Conservation (phyloP, 345 rosid species). For the Populus nigra region DNA sequence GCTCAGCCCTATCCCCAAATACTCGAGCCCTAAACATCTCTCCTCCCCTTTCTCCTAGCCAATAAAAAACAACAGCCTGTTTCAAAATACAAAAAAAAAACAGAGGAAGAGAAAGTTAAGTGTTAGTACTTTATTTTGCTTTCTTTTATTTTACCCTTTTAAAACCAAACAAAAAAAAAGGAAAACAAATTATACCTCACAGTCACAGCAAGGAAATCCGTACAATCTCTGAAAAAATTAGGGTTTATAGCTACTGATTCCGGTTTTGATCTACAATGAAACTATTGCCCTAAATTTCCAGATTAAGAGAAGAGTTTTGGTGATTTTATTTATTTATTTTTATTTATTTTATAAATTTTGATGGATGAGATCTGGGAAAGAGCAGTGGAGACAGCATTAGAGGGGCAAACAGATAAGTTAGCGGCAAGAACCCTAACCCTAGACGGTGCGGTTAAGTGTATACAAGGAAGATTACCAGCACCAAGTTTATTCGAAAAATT, state of each 20-base stretch:
- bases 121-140: not conserved
- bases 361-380: slow-evolving; percentile 89
- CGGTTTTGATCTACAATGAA: not conserved
- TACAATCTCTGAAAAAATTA: slow-evolving; percentile 13
- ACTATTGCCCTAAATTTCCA: not conserved
- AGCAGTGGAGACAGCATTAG: slow-evolving; percentile 68
- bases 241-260: slow-evolving; percentile 19
- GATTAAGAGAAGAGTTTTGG: not conserved
- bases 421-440: slow-evolving; percentile 50
- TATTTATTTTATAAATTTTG: not conserved
- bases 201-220: not conserved
- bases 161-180: not conserved
- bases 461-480: slow-evolving; percentile 56
- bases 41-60: not conserved
- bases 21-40: not conserved
- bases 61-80: slow-evolving; percentile 16
- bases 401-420: slow-evolving; percentile 47
- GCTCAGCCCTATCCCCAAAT: too few relatives aligned
- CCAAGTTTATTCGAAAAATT: slow-evolving; percentile 53
- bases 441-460: slow-evolving; percentile 76
- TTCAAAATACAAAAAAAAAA: not conserved
- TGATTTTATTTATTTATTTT: not conserved
- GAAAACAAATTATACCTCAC: not conserved
- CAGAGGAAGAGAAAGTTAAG: not conserved
- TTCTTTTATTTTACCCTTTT: not conserved